Percentiles rank a stretch among this genome's conserved stretches.
phyloP scores from a whole-genome alignment of 495 filamentous ascomycete species.

The Neurospora pannonica region DNA sequence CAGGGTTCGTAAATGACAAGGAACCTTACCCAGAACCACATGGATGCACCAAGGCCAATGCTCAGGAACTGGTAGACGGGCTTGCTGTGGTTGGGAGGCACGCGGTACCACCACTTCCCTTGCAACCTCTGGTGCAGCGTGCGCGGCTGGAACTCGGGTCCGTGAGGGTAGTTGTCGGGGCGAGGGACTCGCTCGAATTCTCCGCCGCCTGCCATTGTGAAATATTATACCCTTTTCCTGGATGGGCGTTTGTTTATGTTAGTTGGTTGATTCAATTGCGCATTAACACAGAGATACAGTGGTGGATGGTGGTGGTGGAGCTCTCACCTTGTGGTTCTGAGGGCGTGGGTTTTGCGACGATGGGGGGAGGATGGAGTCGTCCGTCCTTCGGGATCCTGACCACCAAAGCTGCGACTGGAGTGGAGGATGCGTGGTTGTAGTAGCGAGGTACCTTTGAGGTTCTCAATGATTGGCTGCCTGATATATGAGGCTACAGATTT shows the following conservation, averaged over 20 bases:
- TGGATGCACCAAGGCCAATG: constrained; percentile 81
- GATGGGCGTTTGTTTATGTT: neutral
- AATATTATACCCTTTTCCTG: neutral
- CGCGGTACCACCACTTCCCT: neutral
- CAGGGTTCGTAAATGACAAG: neutral
- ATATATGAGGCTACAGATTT: neutral
- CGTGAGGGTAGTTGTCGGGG: neutral
- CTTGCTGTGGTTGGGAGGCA: constrained; percentile 40
- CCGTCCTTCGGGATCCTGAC: neutral
- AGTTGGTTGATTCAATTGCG: neutral
- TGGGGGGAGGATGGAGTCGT: neutral
- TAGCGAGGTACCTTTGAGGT: neutral
- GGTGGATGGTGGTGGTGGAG: neutral
- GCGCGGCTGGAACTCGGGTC: neutral
- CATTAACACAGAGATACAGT: neutral
- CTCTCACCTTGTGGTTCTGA: neutral
- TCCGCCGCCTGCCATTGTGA: neutral
- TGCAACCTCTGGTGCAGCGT: neutral
- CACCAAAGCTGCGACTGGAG: neutral
- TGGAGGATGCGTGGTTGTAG: neutral
- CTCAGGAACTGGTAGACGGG: constrained; percentile 75
- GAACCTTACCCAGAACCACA: constrained; percentile 94
- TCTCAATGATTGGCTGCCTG: neutral
- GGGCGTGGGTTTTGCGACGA: neutral
- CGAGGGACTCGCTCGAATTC: neutral